Percentiles rank a stretch among this genome's conserved stretches.
phyloP scores from a whole-genome alignment of 176 grass and related monocot species.

The Carex parvula region DNA sequence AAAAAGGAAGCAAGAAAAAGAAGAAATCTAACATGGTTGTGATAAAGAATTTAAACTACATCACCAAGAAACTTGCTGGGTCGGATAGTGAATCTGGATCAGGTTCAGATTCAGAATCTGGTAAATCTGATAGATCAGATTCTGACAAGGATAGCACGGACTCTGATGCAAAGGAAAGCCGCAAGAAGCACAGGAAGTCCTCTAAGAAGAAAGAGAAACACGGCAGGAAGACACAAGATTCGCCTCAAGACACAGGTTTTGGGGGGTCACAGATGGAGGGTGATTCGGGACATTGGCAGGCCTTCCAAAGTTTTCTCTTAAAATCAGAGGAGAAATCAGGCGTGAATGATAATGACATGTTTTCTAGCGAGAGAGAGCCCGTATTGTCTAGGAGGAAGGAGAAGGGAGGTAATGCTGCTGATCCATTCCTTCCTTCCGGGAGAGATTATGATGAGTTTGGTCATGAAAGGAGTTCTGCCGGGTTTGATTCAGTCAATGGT shows the following conservation, averaged over 20 bases:
- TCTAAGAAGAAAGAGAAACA: slow-evolving; percentile 69
- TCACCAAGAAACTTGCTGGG: slow-evolving; percentile 56
- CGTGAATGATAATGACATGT: slow-evolving; percentile 51
- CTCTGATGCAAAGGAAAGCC: slow-evolving; percentile 40
- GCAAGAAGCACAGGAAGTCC: slow-evolving; percentile 54
- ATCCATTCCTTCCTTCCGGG: slow-evolving; percentile 59
- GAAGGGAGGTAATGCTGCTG: slow-evolving; percentile 33
- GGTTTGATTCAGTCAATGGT: slow-evolving; percentile 70
- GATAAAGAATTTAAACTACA: slow-evolving; percentile 84
- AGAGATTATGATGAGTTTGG: slow-evolving; percentile 43
- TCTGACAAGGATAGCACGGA: slow-evolving; percentile 39
- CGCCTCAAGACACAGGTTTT: slow-evolving; percentile 33
- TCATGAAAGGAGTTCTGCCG: slow-evolving; percentile 33
- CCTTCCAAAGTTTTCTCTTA: slow-evolving; percentile 87
- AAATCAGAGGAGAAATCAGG: slow-evolving; percentile 76
- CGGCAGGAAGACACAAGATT: slow-evolving; percentile 34
- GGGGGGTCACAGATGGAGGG: slow-evolving; percentile 31
- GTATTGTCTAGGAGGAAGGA: slow-evolving; percentile 41
- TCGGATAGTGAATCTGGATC: slow-evolving; percentile 58
- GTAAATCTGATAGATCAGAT: slow-evolving; percentile 24
- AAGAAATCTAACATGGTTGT: slow-evolving; percentile 77
- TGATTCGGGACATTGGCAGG: slow-evolving; percentile 82
- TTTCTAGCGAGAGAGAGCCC: slow-evolving; percentile 57
- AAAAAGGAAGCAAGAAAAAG: slow-evolving; percentile 59
- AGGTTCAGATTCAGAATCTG: slow-evolving; percentile 47